Base-by-base conservation (phyloP, 768 basidiomycete species). In the Leccinum disarticulatum region DNA sequence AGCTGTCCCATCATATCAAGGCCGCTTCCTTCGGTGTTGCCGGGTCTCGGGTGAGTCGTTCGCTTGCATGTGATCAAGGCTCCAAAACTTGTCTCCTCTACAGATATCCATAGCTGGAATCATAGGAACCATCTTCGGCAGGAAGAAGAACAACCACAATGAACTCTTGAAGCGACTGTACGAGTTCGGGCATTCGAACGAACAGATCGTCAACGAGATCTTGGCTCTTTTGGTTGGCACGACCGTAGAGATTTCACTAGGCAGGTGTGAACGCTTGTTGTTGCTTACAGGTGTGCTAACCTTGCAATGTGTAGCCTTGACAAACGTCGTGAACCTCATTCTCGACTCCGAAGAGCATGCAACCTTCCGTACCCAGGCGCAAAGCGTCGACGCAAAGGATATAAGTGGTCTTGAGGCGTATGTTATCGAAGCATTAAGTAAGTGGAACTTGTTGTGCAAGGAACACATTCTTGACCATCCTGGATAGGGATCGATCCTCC, bases 191-290 rank as follows among this genome's bases (percentile, higher is more conserved):
- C 79, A 80, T 48, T 80, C 85, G 5, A 75, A 77, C 0, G 87
- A 91, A 58, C 79, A 85, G 55, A 74, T 89, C 7, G 81, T 87
- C 7, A 91, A 90, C 69, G 84, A 83, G 33, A 77, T 91, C 15
- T 72, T 94, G 43, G 90, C 90, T 19, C 73, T 93, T 30, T 77
- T 92, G 76, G 82, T 92, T 57, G 81, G 82, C 33, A 76, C 83
- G 11, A 82, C 84, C 6, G 86, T 86, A 11, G 90, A 92, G 72
- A 71, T 93, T 41, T 83, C 86, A 9, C 79, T 93, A 56, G 83
- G 90, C 86, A 64, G 41, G 79, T 70, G 4, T 33, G 5, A 47
- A 19, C 6, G 11, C 6, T 54, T 27, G 15, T 17, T 36, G 11
- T 11, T 17, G 15, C 14, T 1, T 17, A 13, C 28, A 10, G 22